A percentile compares a stretch with the other conserved stretches of the same genome.
Conservation (phyloP, 495 filamentous ascomycete genomes). For the Ramalina intermedia region DNA sequence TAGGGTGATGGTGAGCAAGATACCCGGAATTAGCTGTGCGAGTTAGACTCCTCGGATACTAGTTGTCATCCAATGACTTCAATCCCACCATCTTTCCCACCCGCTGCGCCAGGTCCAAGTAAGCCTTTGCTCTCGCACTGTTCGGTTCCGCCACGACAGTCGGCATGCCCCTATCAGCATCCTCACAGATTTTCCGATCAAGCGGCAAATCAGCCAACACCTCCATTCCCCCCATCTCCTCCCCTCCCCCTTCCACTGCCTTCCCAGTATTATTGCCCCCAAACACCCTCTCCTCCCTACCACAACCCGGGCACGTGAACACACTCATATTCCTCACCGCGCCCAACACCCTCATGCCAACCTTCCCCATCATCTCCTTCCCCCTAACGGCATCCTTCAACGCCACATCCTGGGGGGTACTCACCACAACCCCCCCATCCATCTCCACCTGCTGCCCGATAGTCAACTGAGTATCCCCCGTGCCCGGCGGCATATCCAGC, state of each 20-base stretch:
- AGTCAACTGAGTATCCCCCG: constrained; percentile 84
- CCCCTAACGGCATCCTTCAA: constrained; percentile 81
- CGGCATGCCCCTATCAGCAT: constrained; percentile 78
- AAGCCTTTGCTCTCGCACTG: constrained; percentile 54
- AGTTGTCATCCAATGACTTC: background rate
- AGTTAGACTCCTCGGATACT: too few species aligned
- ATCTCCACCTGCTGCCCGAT: constrained; percentile 83
- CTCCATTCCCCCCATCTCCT: constrained; percentile 35
- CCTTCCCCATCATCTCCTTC: constrained; percentile 79
- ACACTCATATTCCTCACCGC: constrained; percentile 93
- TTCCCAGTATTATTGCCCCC: constrained; percentile 33
- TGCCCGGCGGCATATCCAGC: constrained; percentile 85
- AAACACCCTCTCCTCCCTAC: constrained; percentile 64
- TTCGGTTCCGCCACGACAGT: constrained; percentile 78
- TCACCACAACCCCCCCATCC: constrained; percentile 79
- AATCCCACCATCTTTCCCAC: constrained; percentile 38
- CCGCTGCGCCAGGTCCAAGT: constrained; percentile 51
- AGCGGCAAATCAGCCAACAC: constrained; percentile 84
- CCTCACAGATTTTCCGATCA: constrained; percentile 71
- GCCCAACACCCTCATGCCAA: constrained; percentile 62
- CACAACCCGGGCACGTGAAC: constrained; percentile 70
- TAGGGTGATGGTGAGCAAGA: too few species aligned
- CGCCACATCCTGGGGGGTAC: constrained; percentile 84
- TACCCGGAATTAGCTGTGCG: too few species aligned
- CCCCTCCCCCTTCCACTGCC: constrained; percentile 33